These are phyloP conservation scores for Boletus tomentosulus DNA, from an alignment of 768 basidiomycete species.

Conservation along the genomic window DNA sequence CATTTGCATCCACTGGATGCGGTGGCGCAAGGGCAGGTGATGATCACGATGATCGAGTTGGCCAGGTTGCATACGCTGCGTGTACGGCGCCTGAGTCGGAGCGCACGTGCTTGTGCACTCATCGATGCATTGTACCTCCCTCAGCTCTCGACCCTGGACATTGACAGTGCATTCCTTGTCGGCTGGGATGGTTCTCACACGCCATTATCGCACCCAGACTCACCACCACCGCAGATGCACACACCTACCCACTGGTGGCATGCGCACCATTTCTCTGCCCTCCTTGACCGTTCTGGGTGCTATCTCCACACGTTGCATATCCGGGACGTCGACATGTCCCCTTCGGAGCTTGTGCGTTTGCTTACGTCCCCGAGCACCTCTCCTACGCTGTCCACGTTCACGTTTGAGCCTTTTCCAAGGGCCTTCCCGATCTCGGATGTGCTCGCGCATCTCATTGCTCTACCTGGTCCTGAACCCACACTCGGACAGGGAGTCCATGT, in stretches of 20 bases:
- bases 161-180: constrained; percentile 19
- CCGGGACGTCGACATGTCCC: constrained; percentile 22
- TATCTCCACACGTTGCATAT: constrained; percentile 18
- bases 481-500: background rate
- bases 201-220: constrained; percentile 11
- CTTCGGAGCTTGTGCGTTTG: constrained; percentile 14
- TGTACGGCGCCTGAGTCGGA: constrained; percentile 20
- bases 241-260: constrained; percentile 19
- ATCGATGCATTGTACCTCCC: constrained; percentile 21
- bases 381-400: constrained; percentile 16
- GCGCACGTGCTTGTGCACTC: constrained; percentile 14
- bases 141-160: constrained; percentile 16
- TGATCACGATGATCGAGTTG: constrained; percentile 11
- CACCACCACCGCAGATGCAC: background rate
- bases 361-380: constrained; percentile 17
- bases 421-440: constrained; percentile 14
- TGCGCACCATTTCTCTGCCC: constrained; percentile 18
- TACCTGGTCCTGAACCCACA: background rate
- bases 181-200: constrained; percentile 11
- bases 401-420: constrained; percentile 23
- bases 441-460: constrained; percentile 10
- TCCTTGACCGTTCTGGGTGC: constrained; percentile 20
- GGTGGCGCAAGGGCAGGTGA: constrained; percentile 1
- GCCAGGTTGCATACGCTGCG: constrained; percentile 20
- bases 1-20: constrained; percentile 12